phyloP scores from a whole-genome alignment of 2,329 filamentous ascomycete genomes.

The Aspergillus aculeatinus region DNA sequence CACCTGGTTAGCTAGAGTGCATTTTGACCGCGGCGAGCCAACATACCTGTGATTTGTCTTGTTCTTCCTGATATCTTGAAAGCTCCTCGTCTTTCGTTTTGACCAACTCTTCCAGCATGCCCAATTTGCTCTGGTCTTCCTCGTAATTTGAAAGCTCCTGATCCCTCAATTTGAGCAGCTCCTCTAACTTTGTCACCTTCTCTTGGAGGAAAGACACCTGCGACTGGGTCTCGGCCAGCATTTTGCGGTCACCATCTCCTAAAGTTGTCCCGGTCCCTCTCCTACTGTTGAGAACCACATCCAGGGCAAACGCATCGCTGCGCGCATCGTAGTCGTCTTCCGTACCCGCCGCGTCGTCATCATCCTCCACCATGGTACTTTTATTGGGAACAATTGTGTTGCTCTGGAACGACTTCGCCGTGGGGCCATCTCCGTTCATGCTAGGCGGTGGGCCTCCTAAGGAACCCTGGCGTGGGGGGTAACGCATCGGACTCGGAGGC shows the following conservation, averaged over 20 bases:
- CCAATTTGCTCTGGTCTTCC: slow-evolving; percentile 57
- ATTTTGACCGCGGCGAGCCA: neutral
- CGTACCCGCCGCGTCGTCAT: slow-evolving; percentile 65
- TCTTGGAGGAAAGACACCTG: slow-evolving; percentile 73
- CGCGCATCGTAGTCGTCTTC: slow-evolving; percentile 60
- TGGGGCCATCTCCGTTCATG: slow-evolving; percentile 68
- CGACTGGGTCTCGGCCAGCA: slow-evolving; percentile 75
- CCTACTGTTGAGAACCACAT: slow-evolving; percentile 48
- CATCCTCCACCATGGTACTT: slow-evolving; percentile 95
- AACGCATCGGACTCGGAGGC: slow-evolving; percentile 35
- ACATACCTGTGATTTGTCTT: slow-evolving; percentile 47
- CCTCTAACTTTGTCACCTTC: slow-evolving; percentile 71
- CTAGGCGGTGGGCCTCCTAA: slow-evolving; percentile 44
- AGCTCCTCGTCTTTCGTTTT: slow-evolving; percentile 72
- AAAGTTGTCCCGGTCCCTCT: slow-evolving; percentile 51
- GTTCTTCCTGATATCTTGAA: slow-evolving; percentile 59
- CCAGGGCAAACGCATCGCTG: slow-evolving; percentile 64
- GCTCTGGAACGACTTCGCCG: slow-evolving; percentile 86
- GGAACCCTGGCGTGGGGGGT: slow-evolving; percentile 42
- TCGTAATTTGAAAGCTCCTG: slow-evolving; percentile 65
- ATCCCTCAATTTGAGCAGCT: slow-evolving; percentile 67
- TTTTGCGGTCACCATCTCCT: slow-evolving; percentile 64
- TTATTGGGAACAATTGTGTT: slow-evolving; percentile 98
- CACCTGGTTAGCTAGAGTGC: slow-evolving; percentile 10
- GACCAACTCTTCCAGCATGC: slow-evolving; percentile 67